Percentiles rank a stretch among this genome's conserved stretches.
These are phyloP conservation scores for Symbiodinium pilosum DNA, from an alignment of 73 alveolate genomes.

Conservation along the genomic window DNA sequence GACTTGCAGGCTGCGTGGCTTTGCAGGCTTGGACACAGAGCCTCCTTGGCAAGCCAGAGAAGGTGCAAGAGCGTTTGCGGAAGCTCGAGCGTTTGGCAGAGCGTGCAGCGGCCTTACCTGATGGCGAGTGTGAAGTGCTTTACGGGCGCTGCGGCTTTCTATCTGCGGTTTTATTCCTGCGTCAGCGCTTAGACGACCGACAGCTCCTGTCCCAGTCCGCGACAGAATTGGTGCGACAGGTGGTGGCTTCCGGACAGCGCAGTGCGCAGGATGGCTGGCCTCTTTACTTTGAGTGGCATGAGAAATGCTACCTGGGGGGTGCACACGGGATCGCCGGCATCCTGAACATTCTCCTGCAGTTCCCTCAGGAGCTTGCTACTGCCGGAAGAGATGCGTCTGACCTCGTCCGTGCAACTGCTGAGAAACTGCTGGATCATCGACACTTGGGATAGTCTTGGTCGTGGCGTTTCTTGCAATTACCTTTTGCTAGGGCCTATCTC, in stretches of 20 bases:
- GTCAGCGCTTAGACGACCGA: background rate
- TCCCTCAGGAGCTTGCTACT: constrained; percentile 46
- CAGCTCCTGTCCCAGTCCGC: background rate
- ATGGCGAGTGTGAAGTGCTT: constrained; percentile 68
- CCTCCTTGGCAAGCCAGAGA: background rate
- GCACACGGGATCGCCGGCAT: constrained; percentile 91
- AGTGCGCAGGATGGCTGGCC: constrained; percentile 71
- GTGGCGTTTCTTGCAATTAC: too few species aligned
- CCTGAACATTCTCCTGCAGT: constrained; percentile 45
- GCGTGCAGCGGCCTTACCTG: constrained; percentile 32
- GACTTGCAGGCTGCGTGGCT: constrained; percentile 84
- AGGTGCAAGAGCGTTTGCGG: background rate
- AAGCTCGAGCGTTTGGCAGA: background rate
- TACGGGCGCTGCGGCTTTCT: constrained; percentile 85
- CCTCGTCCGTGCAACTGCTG: background rate
- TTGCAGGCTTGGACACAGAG: constrained; percentile 13
- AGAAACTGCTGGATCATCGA: background rate
- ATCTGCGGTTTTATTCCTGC: background rate
- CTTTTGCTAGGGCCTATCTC: too few species aligned
- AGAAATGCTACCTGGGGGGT: constrained; percentile 86
- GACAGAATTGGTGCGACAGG: background rate
- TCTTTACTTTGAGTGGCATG: constrained; percentile 77
- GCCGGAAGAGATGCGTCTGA: background rate
- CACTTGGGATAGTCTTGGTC: too few species aligned
- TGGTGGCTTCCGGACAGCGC: constrained; percentile 12